Percentiles rank a stretch among this genome's conserved stretches.
phyloP scores from a whole-genome alignment of 2,329 filamentous ascomycete species.

The Cordyceps sp. region DNA sequence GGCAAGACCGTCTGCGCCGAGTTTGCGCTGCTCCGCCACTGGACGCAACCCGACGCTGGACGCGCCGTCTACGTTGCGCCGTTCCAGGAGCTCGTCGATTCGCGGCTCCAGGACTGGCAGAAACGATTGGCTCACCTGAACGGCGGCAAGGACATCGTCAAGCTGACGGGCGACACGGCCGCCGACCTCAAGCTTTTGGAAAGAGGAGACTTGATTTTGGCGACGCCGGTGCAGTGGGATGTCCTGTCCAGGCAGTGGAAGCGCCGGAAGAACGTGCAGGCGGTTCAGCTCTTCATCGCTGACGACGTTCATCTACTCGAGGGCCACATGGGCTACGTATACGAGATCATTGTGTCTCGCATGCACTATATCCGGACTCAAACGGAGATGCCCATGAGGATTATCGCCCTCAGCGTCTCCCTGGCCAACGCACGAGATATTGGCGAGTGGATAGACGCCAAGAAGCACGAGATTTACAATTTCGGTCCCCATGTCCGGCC shows the following conservation, averaged over 20 bases:
- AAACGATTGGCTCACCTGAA: constrained; percentile 53
- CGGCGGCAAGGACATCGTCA: constrained; percentile 80
- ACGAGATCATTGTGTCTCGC: constrained; percentile 92
- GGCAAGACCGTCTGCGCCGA: constrained; percentile 96
- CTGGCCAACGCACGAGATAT: constrained; percentile 86
- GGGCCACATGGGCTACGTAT: constrained; percentile 71
- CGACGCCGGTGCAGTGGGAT: constrained; percentile 92
- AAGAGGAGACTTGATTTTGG: constrained; percentile 73
- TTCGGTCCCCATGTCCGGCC: constrained; percentile 87
- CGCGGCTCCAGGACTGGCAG: constrained; percentile 70
- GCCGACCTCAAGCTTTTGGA: constrained; percentile 82
- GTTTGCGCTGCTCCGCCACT: constrained; percentile 79
- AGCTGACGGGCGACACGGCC: constrained; percentile 83
- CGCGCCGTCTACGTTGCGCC: constrained; percentile 89
- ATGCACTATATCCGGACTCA: constrained; percentile 94
- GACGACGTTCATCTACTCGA: constrained; percentile 92
- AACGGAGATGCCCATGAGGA: constrained; percentile 68
- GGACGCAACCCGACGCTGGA: constrained; percentile 41
- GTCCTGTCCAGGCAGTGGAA: constrained; percentile 93
- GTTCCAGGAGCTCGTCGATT: constrained; percentile 83
- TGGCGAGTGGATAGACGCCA: constrained; percentile 95
- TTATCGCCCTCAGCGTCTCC: constrained; percentile 80
- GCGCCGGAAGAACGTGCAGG: constrained; percentile 85
- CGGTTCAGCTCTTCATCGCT: constrained; percentile 78
- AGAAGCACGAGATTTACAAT: constrained; percentile 97